Percentiles rank a stretch among this genome's conserved stretches.
Evolutionary conservation across 2,329 filamentous ascomycete species (phyloP).

Genomic region (Spiromastix sp.): DNA sequence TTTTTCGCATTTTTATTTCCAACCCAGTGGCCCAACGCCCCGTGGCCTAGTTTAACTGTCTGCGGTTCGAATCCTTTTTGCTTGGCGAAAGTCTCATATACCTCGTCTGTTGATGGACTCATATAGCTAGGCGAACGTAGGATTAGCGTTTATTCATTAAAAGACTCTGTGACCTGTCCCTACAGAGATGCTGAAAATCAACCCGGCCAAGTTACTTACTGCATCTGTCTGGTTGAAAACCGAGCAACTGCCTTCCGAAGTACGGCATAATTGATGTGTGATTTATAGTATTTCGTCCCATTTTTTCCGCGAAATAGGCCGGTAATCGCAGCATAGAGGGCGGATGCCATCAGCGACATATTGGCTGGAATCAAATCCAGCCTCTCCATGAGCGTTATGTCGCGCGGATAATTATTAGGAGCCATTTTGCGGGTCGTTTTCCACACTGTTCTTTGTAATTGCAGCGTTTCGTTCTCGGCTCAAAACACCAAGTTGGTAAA

Average conservation of each 20-base stretch:
- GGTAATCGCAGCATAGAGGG: slow-evolving; percentile 22
- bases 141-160: too few species aligned
- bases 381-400: slow-evolving; percentile 26
- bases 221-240: slow-evolving; percentile 19
- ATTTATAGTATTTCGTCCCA: slow-evolving; percentile 24
- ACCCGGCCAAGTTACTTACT: slow-evolving; percentile 17
- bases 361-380: slow-evolving; percentile 20
- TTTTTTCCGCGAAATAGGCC: slow-evolving; percentile 29
- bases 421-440: slow-evolving; percentile 5
- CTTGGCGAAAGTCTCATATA: slow-evolving; percentile 19
- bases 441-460: too few species aligned
- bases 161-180: too few species aligned
- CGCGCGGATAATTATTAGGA: slow-evolving; percentile 8
- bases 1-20: slow-evolving; percentile 30
- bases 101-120: slow-evolving; percentile 15
- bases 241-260: slow-evolving; percentile 20
- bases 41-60: slow-evolving; percentile 21
- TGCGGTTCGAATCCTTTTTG: slow-evolving; percentile 18
- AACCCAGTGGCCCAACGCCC: slow-evolving; percentile 27
- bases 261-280: slow-evolving; percentile 24
- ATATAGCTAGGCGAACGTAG: slow-evolving; percentile 15
- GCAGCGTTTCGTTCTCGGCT: too few species aligned
- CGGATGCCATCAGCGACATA: slow-evolving; percentile 17
- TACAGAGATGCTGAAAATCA: background rate
- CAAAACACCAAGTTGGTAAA: too few species aligned